phyloP scores from a whole-genome alignment of 2,329 filamentous ascomycete species.

The Apiospora arundinis region DNA sequence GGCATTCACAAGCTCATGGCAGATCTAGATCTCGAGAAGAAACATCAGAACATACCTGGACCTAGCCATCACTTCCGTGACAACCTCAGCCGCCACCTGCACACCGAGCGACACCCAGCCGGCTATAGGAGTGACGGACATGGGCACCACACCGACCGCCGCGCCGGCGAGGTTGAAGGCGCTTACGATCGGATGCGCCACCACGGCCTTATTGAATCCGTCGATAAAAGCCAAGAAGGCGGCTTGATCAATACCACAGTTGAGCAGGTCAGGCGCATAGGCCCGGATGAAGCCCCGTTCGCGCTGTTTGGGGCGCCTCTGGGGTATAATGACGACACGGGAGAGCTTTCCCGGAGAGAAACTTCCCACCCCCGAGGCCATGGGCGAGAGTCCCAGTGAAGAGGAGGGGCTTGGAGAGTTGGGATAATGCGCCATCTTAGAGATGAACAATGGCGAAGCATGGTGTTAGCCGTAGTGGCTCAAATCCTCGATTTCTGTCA shows the following conservation, averaged over 20 bases:
- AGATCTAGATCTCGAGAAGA: background rate
- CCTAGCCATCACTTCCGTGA: background rate
- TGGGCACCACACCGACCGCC: background rate
- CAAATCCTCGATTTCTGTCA: too few relatives aligned
- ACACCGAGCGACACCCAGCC: background rate
- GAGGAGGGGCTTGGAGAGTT: too few relatives aligned
- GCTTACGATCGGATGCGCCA: background rate
- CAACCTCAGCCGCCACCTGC: background rate
- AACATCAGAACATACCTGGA: background rate
- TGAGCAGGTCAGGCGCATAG: background rate
- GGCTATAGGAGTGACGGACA: background rate
- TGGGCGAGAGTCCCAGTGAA: background rate
- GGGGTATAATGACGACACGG: slow-evolving; percentile 9
- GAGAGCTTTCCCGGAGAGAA: background rate
- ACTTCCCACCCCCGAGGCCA: background rate
- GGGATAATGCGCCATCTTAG: background rate
- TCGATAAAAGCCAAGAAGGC: background rate
- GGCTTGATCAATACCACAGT: background rate
- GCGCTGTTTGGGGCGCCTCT: background rate
- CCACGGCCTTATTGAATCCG: background rate
- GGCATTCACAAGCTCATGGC: background rate
- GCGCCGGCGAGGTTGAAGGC: background rate
- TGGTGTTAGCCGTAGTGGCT: too few relatives aligned
- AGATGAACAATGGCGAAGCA: background rate
- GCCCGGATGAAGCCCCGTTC: slow-evolving; percentile 5